A percentile compares a stretch with the other conserved stretches of the same genome.
phyloP scores from a whole-genome alignment of 257 asterid genomes.

The Ballota nigra region DNA sequence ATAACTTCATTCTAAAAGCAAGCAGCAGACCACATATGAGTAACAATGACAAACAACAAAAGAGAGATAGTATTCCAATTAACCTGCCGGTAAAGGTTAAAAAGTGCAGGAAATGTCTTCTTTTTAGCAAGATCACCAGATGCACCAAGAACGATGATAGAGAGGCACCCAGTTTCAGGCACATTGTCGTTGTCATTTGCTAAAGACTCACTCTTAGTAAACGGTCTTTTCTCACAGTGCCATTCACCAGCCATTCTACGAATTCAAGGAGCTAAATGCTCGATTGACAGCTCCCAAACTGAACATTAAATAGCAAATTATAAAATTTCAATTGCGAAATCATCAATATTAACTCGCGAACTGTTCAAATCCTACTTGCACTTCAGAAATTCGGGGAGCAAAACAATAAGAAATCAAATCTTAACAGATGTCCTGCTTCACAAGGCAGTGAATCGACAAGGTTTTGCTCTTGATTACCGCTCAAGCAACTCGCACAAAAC shows the following conservation, averaged over 20 bases:
- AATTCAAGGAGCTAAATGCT: conserved; percentile 16
- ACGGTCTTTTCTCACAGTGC: conserved; percentile 63
- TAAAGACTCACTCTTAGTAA: conserved; percentile 50
- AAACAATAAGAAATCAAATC: not conserved
- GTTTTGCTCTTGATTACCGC: not conserved
- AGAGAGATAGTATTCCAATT: not conserved
- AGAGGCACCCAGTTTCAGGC: conserved; percentile 72
- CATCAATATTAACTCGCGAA: not conserved
- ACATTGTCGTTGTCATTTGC: conserved; percentile 43
- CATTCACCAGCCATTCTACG: conserved; percentile 38
- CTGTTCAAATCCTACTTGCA: conserved; percentile 17
- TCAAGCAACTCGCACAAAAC: conserved; percentile 1
- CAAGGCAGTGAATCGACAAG: not conserved
- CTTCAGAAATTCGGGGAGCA: not conserved
- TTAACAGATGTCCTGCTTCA: not conserved
- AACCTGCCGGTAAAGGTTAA: conserved; percentile 94
- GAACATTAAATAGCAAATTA: conserved; percentile 1
- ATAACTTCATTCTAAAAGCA: not conserved
- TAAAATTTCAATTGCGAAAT: not conserved
- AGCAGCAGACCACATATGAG: not conserved
- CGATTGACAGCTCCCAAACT: conserved; percentile 24
- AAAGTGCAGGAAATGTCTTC: conserved; percentile 98
- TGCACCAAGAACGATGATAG: conserved; percentile 93
- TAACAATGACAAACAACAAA: not conserved
- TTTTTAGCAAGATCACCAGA: conserved; percentile 99